Conservation (phyloP, 2,329 filamentous ascomycete species). For the Aspergillus clavatus region DNA sequence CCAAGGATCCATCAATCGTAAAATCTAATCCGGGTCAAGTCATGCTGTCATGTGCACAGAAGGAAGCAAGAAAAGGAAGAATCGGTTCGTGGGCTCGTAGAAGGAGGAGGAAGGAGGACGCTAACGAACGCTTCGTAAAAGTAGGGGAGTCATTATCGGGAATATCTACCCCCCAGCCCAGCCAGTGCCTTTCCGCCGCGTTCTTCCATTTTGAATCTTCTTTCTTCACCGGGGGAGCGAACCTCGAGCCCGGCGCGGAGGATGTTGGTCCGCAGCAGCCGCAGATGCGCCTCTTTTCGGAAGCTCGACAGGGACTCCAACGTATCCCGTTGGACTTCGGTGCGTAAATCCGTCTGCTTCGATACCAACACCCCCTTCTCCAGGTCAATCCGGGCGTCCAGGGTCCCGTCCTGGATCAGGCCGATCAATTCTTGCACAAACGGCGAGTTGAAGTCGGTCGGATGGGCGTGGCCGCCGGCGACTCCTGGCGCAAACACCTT, state of each 20-base stretch:
- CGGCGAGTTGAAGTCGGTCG: slow-evolving; percentile 53
- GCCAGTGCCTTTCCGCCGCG: slow-evolving; percentile 6
- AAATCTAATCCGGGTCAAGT: neutral
- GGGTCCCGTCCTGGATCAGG: slow-evolving; percentile 68
- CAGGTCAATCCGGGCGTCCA: slow-evolving; percentile 78
- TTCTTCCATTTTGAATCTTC: slow-evolving; percentile 11
- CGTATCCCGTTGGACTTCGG: slow-evolving; percentile 64
- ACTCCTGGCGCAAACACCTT: slow-evolving; percentile 61
- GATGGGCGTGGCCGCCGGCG: slow-evolving; percentile 44
- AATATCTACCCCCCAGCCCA: slow-evolving; percentile 2
- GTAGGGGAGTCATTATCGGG: neutral
- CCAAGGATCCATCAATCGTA: no score
- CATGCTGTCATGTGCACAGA: neutral
- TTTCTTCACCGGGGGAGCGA: slow-evolving; percentile 30
- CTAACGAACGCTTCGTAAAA: neutral
- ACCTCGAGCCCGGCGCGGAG: slow-evolving; percentile 71
- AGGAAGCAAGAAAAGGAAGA: neutral
- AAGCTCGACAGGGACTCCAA: slow-evolving; percentile 66
- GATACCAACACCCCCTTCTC: slow-evolving; percentile 76
- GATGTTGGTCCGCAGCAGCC: slow-evolving; percentile 73
- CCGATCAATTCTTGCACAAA: slow-evolving; percentile 61
- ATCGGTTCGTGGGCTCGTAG: no score
- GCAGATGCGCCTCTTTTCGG: slow-evolving; percentile 68
- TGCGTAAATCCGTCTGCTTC: slow-evolving; percentile 61
- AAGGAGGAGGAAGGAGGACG: no score